These are phyloP conservation scores for Sporothrix curviconia DNA, from an alignment of 2,329 filamentous ascomycete species.

Conservation along the genomic window DNA sequence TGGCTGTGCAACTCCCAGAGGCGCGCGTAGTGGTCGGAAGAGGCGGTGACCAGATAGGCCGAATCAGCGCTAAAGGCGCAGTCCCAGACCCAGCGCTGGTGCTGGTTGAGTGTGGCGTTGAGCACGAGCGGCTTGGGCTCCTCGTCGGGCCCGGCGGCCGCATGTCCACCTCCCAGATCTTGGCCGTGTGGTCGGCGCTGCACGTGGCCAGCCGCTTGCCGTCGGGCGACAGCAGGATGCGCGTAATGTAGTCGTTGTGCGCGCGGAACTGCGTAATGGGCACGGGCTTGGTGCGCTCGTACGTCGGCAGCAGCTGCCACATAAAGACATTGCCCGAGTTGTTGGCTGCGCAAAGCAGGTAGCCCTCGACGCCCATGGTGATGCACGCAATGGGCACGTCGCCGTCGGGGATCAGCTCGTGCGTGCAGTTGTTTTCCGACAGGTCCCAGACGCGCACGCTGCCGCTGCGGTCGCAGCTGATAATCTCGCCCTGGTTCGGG, in stretches of 20 bases:
- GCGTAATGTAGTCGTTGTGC: conserved; percentile 87
- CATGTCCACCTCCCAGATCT: conserved; percentile 93
- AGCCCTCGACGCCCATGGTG: conserved; percentile 90
- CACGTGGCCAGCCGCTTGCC: conserved; percentile 92
- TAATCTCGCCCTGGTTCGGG: conserved; percentile 96
- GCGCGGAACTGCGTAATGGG: conserved; percentile 85
- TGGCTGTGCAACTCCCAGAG: conserved; percentile 85
- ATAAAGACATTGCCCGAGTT: conserved; percentile 96
- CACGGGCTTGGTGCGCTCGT: conserved; percentile 74
- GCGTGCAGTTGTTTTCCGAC: conserved; percentile 92
- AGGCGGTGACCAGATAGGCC: conserved; percentile 87
- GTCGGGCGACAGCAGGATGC: conserved; percentile 84
- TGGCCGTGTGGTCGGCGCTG: conserved; percentile 86
- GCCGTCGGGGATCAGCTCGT: conserved; percentile 93
- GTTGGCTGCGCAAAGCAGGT: conserved; percentile 86
- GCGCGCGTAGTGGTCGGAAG: conserved; percentile 86
- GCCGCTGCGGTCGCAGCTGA: conserved; percentile 88
- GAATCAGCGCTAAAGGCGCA: conserved; percentile 92
- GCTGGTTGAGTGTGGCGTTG: conserved; percentile 79
- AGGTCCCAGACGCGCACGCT: conserved; percentile 95
- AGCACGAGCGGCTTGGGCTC: conserved; percentile 62
- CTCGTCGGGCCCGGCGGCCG: conserved; percentile 38
- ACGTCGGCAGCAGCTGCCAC: conserved; percentile 83
- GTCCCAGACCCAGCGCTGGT: conserved; percentile 97
- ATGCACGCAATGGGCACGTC: conserved; percentile 91